Evolutionary conservation across 352 stramenopile genomes (phyloP), one percentile per base, ranked within the genome.

Genomic region (Phytophthora europaea): DNA sequence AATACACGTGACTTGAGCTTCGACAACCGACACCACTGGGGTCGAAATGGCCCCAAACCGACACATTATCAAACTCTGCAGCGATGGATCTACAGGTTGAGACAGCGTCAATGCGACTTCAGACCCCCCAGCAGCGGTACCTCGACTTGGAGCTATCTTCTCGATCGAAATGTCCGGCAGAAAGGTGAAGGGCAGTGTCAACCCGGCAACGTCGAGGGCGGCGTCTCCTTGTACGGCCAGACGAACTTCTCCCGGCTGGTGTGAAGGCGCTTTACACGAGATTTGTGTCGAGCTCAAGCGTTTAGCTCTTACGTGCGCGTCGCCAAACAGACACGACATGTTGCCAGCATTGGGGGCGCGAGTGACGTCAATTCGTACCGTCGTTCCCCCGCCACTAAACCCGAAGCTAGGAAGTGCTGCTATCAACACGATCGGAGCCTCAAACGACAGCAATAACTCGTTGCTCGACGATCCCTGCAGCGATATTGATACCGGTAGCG

Each of bases 301-400:
- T 33, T 47, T 70, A 56, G 51, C 81, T 18, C 12, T n/a, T 10
- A 72, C 52, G 2, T 18, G 22, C 31, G 60, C 22, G 12, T 70
- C 57, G 8, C 66, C 79, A 58, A 88, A 88, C 4, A 77, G 18
- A 48, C 81, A 88, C 26, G 38, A 73, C 3, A 81, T 36, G 1
- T 65, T 38, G 6, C 45, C 53, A 33, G 28, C 28, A 36, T 3
- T 36, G 58, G 61, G 50, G 10, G 66, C 40, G 23, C 63, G 52
- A 16, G 45, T 61, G 1, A 77, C 65, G 5, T 78, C 36, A 50
- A 88, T 22, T 33, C 33, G 67, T 4, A 82, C 56, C 6, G 31
- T 47, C 34, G 66, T 67, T 13, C 78, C 76, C 10, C 80, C 80
- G n/a, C 38, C 28, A 60, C 60, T 64, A n/a, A 85, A 83, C 0